phyloP scores from a whole-genome alignment of 2,329 filamentous ascomycete species.

The Trichoderma brevicompactum region DNA sequence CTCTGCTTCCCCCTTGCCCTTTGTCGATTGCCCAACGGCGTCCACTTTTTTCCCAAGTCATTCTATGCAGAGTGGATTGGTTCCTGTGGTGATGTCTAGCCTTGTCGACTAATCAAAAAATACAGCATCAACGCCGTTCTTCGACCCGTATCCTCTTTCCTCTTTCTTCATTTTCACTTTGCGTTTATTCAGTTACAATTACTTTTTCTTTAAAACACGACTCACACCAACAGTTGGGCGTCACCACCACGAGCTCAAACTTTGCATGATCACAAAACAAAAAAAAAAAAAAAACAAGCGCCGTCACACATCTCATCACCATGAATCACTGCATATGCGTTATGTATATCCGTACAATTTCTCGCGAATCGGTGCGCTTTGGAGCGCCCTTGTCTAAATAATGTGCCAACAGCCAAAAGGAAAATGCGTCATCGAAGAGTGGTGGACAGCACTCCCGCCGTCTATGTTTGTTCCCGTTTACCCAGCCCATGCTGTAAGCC shows the following conservation, averaged over 20 bases:
- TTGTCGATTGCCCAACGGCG: no score
- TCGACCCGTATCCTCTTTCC: background rate
- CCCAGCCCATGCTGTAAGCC: conserved; percentile 19
- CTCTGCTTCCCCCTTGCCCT: no score
- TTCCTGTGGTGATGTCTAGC: no score
- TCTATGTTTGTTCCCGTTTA: conserved; percentile 19
- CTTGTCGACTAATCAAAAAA: no score
- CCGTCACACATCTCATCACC: background rate
- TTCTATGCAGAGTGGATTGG: no score
- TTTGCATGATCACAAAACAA: conserved; percentile 1
- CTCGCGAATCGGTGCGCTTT: conserved; percentile 20
- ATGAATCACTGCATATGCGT: background rate
- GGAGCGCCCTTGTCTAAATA: conserved; percentile 26
- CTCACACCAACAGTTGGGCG: background rate
- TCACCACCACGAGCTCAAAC: background rate
- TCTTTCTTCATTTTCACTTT: background rate
- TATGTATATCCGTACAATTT: conserved; percentile 25
- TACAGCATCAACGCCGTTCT: background rate
- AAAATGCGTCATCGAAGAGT: conserved; percentile 26
- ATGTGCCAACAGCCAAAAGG: conserved; percentile 17
- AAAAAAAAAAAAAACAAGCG: background rate
- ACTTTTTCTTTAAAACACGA: background rate
- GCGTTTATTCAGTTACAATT: background rate
- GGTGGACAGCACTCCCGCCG: conserved; percentile 23
- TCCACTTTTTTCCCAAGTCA: no score